Base-by-base conservation (phyloP, 2,329 filamentous ascomycete genomes). In the Cryoendolithus antarcticus region DNA sequence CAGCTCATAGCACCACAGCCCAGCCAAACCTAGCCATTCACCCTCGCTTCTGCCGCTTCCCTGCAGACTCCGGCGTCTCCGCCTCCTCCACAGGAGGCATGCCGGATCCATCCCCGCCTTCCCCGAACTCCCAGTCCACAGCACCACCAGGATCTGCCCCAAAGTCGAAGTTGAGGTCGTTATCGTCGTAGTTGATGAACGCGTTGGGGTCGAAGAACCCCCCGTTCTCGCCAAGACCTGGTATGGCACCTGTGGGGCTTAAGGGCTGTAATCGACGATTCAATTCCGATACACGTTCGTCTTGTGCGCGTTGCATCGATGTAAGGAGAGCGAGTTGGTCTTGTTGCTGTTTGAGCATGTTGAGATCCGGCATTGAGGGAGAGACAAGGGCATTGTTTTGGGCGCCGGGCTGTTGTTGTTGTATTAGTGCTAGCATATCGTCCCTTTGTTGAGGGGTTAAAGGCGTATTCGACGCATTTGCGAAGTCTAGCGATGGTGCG, bases 311-410 rank as follows among this genome's bases (percentile, higher is more conserved):
- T 55, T 93, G 84, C 52, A 94, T 68, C 32, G 79, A 80, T 45
- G 84, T 76, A 2, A 96, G 69, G 24, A 82, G 72, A 37, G 91
- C 83, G 19, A 95, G 73, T 45, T 93, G 82, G 9, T 80, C 69
- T 44, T 81, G 72, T 4, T 81, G 88, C 44, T 74, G 74, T 34
- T 70, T 74, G 45, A 91, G 73, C 30, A 78, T 71, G 37, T 74
- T 69, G 12, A 85, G 63, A 9, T 67, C 64, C 1, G 71, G 69
- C 61, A 74, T 70, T 9, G 61, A 66, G 3, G 73, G 72, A 10
- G 68, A 71, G 33, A 71, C 64, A 8, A 78, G 62, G 2, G 74
- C 73, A 46, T 75, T 77, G 54, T 76, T 75, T 5, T n/a, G n/a
- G n/a, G n/a, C n/a, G 5, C 46, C 46, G 5, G 15, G 15, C 15